Conservation (phyloP, 140 eudicot species). For the Flaveria floridana region DNA sequence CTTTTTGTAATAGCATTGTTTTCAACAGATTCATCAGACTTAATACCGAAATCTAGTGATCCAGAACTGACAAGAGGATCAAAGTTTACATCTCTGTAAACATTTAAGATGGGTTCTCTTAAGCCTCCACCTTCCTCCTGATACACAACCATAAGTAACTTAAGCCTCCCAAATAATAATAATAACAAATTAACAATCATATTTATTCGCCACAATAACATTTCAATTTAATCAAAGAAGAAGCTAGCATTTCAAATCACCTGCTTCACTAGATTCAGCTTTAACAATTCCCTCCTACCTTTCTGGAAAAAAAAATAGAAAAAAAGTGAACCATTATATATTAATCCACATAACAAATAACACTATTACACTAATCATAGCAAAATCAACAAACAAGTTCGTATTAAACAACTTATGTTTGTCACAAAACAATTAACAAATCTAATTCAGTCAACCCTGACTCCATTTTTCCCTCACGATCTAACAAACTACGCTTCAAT, state of each 20-base stretch:
- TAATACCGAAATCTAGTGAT: slow-evolving; percentile 36
- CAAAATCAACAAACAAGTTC: slow-evolving; percentile 3
- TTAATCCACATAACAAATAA: neutral
- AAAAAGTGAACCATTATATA: neutral
- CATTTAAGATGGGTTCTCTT: slow-evolving; percentile 55
- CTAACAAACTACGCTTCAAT: neutral
- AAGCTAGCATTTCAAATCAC: slow-evolving; percentile 38
- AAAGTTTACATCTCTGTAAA: slow-evolving; percentile 59
- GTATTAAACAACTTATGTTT: neutral
- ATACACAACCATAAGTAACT: slow-evolving; percentile 15
- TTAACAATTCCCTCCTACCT: slow-evolving; percentile 59
- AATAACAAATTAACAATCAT: neutral
- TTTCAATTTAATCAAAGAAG: neutral
- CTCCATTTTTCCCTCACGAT: neutral
- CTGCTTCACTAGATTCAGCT: slow-evolving; percentile 51
- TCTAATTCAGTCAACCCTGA: neutral
- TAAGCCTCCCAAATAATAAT: neutral
- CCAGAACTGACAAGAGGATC: slow-evolving; percentile 33
- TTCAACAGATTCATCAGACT: slow-evolving; percentile 29
- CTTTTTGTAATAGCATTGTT: slow-evolving; percentile 30
- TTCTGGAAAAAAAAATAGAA: slow-evolving; percentile 41
- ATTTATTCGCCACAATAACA: neutral
- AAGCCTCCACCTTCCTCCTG: slow-evolving; percentile 63
- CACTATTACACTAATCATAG: slow-evolving; percentile 16
- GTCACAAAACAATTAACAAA: neutral